Evolutionary conservation across 78 protist genomes (phyloP), one percentile per base, ranked within the genome.

Genomic region (Chrysochromulina parva): DNA sequence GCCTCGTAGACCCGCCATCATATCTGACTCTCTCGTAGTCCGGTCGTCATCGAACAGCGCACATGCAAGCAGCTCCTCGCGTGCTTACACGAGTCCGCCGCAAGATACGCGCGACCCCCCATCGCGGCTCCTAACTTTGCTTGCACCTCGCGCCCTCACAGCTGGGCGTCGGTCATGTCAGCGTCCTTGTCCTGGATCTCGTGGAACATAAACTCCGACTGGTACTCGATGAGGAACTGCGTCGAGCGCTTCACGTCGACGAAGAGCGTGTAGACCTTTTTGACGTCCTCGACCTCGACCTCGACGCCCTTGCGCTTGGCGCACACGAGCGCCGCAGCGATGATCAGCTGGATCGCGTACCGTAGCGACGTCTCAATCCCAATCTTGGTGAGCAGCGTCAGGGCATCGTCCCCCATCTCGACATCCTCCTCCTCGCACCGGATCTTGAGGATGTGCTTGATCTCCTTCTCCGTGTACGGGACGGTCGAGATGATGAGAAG

Each of bases 351-450:
- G 53, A 98, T 95, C 26, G 98, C 97, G 67, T 98, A 98, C 52
- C 99, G 97, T 14, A 98, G 97, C 16, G 98, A 96, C 2, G 98
- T 96, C 53, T 95, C 96, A 71, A 65, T 54, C 52, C 86, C 98
- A 19, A 97, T 92, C 85, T 91, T 91, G 38, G 98, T 97, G 91
- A 98, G 96, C 14, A 95, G 93, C 22, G 91, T 85, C 22, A 91
- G 65, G 19, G 98, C 99, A 10, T 97, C 97, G 24, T 97, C 99
- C n/a, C 48, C 22, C 84, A 96, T 91, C 28, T 96, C 97, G 3
- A 98, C 99, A 62, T 98, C 99, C 89, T 98, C 99, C 92, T 98
- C 99, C 74, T 96, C 69, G 28, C 89, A 53, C 62, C 91, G 80
- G 66, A 88, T 88, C 28, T 69, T 14, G 58, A 88, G 52, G 90